Base-by-base conservation (phyloP, 768 basidiomycete genomes). In the Suillus cothurnatus region DNA sequence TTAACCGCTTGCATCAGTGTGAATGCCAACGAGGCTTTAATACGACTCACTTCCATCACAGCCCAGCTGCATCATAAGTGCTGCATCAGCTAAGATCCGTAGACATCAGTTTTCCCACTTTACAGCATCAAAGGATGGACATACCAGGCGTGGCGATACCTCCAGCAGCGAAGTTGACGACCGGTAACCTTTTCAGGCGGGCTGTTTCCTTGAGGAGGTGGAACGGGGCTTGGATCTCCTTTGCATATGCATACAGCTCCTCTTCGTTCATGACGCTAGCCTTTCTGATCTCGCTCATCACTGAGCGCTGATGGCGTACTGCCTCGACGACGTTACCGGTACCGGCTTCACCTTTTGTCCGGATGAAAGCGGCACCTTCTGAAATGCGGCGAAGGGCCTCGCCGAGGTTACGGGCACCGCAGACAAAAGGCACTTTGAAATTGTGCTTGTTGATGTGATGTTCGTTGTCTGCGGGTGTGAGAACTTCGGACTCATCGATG, bases 21-120 rank as follows among this genome's bases (percentile, higher is more conserved):
- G 2, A 5, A 28, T 9, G 14, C 36, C 4, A 17, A 50, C 7
- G 26, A 50, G 17, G 62, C 50, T 55, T 45, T 15, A 21, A 23
- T 53, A 50, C 57, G 19, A 77, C 88, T 67, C 72, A 95, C 95
- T 92, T 82, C 96, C 95, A 73, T 97, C 97, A 77, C 94, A 95
- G 41, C 97, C 95, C 41, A 99, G 86, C 74, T 97, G 95, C 96
- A 99, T 99, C 97, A 98, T 97, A 68, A 98, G 78, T 4, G 97
- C 97, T 19, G 97, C 97, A 77, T 99, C 97, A 69, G 93, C 95
- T 88, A 66, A 69, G 28, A 47, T 50, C 34, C 38, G 62, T 31
- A 31, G 38, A 15, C 7, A 19, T 68, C 28, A 68, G 63, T 6
- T 26, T 26, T 41, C 23, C 7, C 19, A 19, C 9, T 28, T 26